Percentiles rank a stretch among this genome's conserved stretches.
Evolutionary conservation across 768 basidiomycete genomes (phyloP).

Genomic region (Leccinellum luteum): DNA sequence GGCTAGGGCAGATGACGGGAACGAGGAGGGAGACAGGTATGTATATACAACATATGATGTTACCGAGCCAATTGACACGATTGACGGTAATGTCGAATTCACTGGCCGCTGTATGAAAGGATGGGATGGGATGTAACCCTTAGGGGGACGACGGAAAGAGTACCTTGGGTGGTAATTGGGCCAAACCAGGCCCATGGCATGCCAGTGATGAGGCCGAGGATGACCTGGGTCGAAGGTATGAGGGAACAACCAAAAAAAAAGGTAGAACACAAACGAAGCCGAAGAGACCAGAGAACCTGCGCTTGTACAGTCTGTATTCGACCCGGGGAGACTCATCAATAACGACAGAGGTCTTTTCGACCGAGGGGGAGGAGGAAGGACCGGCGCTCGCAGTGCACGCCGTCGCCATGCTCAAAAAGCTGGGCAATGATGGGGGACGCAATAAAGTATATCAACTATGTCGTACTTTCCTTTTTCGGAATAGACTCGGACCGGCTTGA

Average conservation of each 20-base stretch:
- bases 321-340: neutral
- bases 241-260: neutral
- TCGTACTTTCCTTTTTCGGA: constrained; percentile 20
- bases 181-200: constrained; percentile 85
- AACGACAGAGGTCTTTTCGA: neutral
- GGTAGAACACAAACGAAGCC: constrained; percentile 45
- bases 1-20: constrained; percentile 55
- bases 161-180: constrained; percentile 71
- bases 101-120: constrained; percentile 42
- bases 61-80: constrained; percentile 81
- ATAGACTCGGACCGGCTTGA: constrained; percentile 9
- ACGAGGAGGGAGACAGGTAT: constrained; percentile 59
- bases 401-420: neutral
- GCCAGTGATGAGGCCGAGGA: constrained; percentile 60
- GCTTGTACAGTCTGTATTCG: constrained; percentile 63
- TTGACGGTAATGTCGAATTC: constrained; percentile 69
- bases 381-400: neutral
- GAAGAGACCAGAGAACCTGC: constrained; percentile 61
- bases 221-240: constrained; percentile 38
- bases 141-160: constrained; percentile 1
- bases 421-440: neutral
- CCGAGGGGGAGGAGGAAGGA: neutral
- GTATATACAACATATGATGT: constrained; percentile 59
- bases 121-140: neutral
- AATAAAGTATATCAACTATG: neutral